A percentile compares a stretch with the other conserved stretches of the same genome.
phyloP scores from a whole-genome alignment of 768 basidiomycete genomes.

The Exidia glandulosa region DNA sequence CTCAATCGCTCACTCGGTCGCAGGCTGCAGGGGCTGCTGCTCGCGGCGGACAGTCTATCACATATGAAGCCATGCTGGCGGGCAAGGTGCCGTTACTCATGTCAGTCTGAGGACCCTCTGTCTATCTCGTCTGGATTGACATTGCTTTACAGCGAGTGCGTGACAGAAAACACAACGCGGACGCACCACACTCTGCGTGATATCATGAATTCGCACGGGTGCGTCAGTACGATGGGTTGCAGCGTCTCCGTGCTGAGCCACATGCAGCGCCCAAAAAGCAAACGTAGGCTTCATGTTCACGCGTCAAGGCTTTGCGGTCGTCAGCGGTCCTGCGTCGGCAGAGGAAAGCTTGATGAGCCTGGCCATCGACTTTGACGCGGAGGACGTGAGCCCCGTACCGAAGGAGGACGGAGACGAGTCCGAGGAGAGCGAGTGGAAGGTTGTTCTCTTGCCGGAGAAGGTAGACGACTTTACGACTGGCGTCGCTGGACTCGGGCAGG shows the following conservation, averaged over 20 bases:
- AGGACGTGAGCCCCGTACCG: slow-evolving; percentile 25
- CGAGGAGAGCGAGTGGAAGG: slow-evolving; percentile 24
- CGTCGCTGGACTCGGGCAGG: slow-evolving; percentile 20
- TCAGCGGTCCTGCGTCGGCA: slow-evolving; percentile 18
- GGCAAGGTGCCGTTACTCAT: slow-evolving; percentile 53
- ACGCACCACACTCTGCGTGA: slow-evolving; percentile 48
- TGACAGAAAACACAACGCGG: slow-evolving; percentile 54
- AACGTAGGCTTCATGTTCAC: slow-evolving; percentile 59
- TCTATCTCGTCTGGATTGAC: slow-evolving; percentile 1
- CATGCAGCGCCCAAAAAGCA: slow-evolving; percentile 44
- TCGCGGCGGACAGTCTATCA: slow-evolving; percentile 29
- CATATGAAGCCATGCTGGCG: slow-evolving; percentile 51
- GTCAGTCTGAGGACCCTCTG: slow-evolving; percentile 24
- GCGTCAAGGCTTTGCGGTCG: slow-evolving; percentile 39
- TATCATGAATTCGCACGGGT: slow-evolving; percentile 39
- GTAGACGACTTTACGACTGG: slow-evolving; percentile 30
- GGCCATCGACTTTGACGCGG: slow-evolving; percentile 29
- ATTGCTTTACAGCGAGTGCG: slow-evolving; percentile 36
- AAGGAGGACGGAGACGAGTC: slow-evolving; percentile 23
- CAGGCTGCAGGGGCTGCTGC: slow-evolving; percentile 32
- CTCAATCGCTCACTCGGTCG: not conserved
- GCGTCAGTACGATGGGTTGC: slow-evolving; percentile 6
- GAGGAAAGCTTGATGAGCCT: slow-evolving; percentile 29
- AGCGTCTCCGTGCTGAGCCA: not conserved
- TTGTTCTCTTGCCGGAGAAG: slow-evolving; percentile 16